Evolutionary conservation across 192 early-diverging fungal genomes (phyloP).

Genomic region (Coemansia biformis): DNA sequence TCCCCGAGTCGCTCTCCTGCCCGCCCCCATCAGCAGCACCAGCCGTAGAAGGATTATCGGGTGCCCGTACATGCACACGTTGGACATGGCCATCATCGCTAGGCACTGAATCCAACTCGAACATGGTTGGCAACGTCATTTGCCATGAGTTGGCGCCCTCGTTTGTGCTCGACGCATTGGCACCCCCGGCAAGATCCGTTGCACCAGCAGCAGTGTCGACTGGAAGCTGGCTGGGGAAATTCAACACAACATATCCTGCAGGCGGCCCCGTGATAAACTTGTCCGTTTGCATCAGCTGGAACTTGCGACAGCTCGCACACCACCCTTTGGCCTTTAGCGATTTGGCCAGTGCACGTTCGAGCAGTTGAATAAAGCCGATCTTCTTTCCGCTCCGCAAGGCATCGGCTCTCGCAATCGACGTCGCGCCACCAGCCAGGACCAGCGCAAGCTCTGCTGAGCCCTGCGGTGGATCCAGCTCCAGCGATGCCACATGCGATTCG

Average conservation of each 20-base stretch:
- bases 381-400: conserved; percentile 9
- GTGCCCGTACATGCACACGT: conserved; percentile 2
- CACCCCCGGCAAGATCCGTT: neutral
- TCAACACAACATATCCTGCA: conserved; percentile 65
- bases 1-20: too few relatives aligned
- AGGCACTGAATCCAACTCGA: conserved; percentile 5
- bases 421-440: conserved; percentile 40
- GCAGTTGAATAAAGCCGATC: conserved; percentile 21
- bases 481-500: conserved; percentile 69
- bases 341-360: conserved; percentile 15
- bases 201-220: too few relatives aligned
- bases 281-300: conserved; percentile 70
- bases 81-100: neutral
- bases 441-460: conserved; percentile 25
- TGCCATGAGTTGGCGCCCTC: conserved; percentile 15
- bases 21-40: neutral
- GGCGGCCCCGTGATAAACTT: conserved; percentile 67
- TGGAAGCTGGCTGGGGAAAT: conserved; percentile 66
- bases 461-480: conserved; percentile 77
- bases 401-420: conserved; percentile 34
- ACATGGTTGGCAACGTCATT: conserved; percentile 20
- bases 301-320: conserved; percentile 79
- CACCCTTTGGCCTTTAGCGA: conserved; percentile 58
- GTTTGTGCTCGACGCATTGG: neutral
- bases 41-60: neutral